Evolutionary conservation across 345 rosid species (phyloP), one percentile per base, ranked within the genome.

Genomic region (Euphorbia lathyris): DNA sequence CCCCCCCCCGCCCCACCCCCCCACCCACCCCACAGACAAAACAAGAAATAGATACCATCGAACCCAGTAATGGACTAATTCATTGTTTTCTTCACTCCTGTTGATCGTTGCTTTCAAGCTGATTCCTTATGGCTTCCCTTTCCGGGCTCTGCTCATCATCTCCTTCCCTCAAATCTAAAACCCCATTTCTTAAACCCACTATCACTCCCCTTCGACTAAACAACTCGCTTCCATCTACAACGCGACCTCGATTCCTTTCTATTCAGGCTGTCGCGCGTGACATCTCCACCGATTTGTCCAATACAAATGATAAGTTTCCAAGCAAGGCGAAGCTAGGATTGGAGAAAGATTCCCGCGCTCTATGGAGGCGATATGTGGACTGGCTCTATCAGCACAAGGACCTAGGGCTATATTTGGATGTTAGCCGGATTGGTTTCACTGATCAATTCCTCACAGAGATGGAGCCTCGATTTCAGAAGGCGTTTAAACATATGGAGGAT

Each of bases 311-410:
- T 53, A 76, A 60, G 22, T 58, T 69, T 0, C 73, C 74, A n/a
- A 48, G 1, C 52, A 77, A 72, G 60, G 66, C 76, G 58, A 83
- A 79, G 73, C 72, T 61, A 5, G 93, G 89, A 64, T 83, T 92
- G 20, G 82, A 82, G 83, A 95, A 84, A 68, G 90, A 90, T 66
- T 88, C 92, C 0, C 69, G 60, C 34, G 76, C 79, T 62, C 80
- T 95, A 47, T 95, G 99, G 99, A 53, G 73, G 40, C 82, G 99
- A 58, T 92, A 95, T 81, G 87, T 90, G 14, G 99, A 92, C 62
- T 92, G 96, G 98, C 53, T 95, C 58, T 95, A 92, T 75, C 99
- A 90, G 80, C 91, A 95, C 71, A 92, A 90, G 83, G 98, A 92
- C 43, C 80, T 95, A 2, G 98, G 99, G 5, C 58, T 95, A 74